These are phyloP conservation scores for Mitragyna speciosa DNA, from an alignment of 257 asterid genomes.

Conservation along the genomic window DNA sequence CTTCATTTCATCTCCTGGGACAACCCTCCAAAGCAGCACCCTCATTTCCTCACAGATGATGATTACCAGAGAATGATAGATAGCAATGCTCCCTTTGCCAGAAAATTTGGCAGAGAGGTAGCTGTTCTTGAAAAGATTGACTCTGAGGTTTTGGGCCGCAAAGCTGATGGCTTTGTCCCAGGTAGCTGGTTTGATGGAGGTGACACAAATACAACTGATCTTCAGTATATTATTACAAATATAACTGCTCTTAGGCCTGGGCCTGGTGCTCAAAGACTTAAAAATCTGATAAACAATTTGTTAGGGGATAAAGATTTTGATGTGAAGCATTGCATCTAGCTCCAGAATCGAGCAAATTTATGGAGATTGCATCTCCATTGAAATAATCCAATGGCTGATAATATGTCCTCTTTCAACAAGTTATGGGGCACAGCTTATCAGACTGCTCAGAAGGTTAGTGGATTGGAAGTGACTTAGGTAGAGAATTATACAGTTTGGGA, in stretches of 20 bases:
- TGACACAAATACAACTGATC: slow-evolving; percentile 28
- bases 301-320: slow-evolving; percentile 46
- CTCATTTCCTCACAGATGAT: slow-evolving; percentile 51
- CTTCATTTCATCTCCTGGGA: slow-evolving; percentile 88
- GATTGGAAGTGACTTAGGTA: background rate
- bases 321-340: slow-evolving; percentile 53
- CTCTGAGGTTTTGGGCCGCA: slow-evolving; percentile 51
- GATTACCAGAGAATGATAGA: slow-evolving; percentile 58
- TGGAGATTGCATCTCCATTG: background rate
- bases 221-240: slow-evolving; percentile 30
- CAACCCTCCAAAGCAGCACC: slow-evolving; percentile 85
- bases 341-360: slow-evolving; percentile 8
- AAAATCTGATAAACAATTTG: slow-evolving; percentile 47
- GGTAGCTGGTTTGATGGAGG: slow-evolving; percentile 65
- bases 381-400: slow-evolving; percentile 5
- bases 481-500: slow-evolving; percentile 6
- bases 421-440: background rate
- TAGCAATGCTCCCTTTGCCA: slow-evolving; percentile 72
- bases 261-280: slow-evolving; percentile 61
- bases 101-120: slow-evolving; percentile 52
- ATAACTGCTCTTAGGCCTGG: slow-evolving; percentile 56
- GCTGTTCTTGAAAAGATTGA: slow-evolving; percentile 61
- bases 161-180: slow-evolving; percentile 53
- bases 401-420: slow-evolving; percentile 1
- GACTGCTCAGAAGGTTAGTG: background rate